phyloP scores from a whole-genome alignment of 129 eudicot species.

The Mikania micrantha region DNA sequence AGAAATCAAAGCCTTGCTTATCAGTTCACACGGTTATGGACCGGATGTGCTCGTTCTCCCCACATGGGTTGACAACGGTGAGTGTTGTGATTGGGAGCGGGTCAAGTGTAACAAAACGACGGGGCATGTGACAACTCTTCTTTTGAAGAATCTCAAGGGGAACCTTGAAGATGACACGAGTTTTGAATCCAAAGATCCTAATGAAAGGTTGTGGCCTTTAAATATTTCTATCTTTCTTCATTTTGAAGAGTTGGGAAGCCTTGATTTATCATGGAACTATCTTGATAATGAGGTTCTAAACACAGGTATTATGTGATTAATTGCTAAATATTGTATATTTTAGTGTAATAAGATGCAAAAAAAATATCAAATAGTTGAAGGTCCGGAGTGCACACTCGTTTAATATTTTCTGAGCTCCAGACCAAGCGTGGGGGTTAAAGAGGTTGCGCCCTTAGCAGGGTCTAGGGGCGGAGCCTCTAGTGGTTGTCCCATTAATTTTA shows the following conservation, averaged over 20 bases:
- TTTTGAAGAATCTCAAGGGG: background rate
- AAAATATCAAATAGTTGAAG: too few relatives aligned
- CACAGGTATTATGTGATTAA: too few relatives aligned
- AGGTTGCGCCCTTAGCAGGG: too few relatives aligned
- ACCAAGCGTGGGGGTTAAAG: too few relatives aligned
- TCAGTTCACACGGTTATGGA: background rate
- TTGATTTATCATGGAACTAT: background rate
- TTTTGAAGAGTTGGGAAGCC: slow-evolving; percentile 19
- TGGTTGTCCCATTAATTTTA: too few relatives aligned
- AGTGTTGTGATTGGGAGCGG: slow-evolving; percentile 25
- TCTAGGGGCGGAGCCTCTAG: too few relatives aligned
- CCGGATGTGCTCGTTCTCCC: background rate
- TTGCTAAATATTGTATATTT: too few relatives aligned
- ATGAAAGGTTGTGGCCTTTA: background rate
- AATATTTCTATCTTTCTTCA: too few relatives aligned
- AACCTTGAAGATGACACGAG: background rate
- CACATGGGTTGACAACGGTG: slow-evolving; percentile 2
- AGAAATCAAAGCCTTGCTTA: slow-evolving; percentile 8
- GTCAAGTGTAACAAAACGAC: slow-evolving; percentile 6
- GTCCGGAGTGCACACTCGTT: too few relatives aligned
- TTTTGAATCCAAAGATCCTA: background rate
- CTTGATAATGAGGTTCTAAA: background rate
- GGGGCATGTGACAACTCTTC: background rate
- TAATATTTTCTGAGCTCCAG: too few relatives aligned
- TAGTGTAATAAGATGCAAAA: too few relatives aligned